Evolutionary conservation across 805 yeast species (phyloP), one percentile per base, ranked within the genome.

Genomic region (Priceomyces medius): DNA sequence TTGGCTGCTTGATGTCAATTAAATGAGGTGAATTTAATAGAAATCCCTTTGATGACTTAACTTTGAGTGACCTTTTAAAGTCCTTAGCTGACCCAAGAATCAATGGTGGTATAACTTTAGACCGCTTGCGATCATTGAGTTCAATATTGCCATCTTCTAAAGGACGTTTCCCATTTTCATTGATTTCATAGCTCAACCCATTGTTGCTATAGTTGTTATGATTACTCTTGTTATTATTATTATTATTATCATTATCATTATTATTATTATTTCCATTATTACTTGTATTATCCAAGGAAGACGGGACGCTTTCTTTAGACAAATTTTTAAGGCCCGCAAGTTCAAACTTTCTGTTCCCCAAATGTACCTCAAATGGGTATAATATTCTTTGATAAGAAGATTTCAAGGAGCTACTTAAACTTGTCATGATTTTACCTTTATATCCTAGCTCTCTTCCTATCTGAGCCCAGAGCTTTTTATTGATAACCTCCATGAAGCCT

Each of bases 391-490:
- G 70, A 52, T 82, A 83, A 0, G 85, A 77, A 1, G 78, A 60
- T 53, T 83, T 79, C 45, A 85, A 63, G 1, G 88, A 76, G 12
- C 88, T 76, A 10, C 88, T 80, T 34, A 85, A 59, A 9, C 88
- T 81, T 23, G 86, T 81, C 77, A 83, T 81, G 38, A 81, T 80
- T 49, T 80, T 75, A 2, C 88, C 88, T 23, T 79, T 74, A 56
- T 81, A 85, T 0, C 95, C 95, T 37, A 88, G 63, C 51, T 86
- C 95, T 41, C 89, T 70, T 10, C 91, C 91, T 7, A 88, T 76
- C 54, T 85, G 88, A 1, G 88, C 88, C 96, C 96, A 88, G 35
- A 79, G 67, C 53, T 85, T 84, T 42, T 74, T 75, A 41, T 73
- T 60, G 35, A 84, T 76, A n/a, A 87, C 89, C 8, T 62, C 69